Conservation (phyloP, 2,329 filamentous ascomycete genomes). For the Trichoderma sp. region DNA sequence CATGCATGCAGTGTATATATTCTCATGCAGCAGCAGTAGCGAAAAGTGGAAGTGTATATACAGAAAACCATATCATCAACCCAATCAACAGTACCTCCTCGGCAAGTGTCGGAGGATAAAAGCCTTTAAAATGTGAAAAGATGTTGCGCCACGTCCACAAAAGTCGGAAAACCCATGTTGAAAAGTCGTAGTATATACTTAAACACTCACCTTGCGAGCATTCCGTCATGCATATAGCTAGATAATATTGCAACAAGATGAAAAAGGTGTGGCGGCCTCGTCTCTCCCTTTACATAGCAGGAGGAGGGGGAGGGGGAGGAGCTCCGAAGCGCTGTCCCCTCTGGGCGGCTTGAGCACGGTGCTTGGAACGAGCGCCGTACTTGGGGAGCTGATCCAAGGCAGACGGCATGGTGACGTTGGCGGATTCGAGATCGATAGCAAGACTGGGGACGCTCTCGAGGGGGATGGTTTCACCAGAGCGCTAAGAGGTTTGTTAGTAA, state of each 20-base stretch:
- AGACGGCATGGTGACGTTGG: slow-evolving; percentile 37
- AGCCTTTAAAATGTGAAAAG: not conserved
- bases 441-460: slow-evolving; percentile 42
- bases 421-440: slow-evolving; percentile 43
- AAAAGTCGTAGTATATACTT: slow-evolving; percentile 19
- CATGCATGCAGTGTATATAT: not conserved
- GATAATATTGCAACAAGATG: slow-evolving; percentile 1
- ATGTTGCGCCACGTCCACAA: not conserved
- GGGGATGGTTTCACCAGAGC: slow-evolving; percentile 40
- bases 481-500: slow-evolving; percentile 32
- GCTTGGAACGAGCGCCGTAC: slow-evolving; percentile 31
- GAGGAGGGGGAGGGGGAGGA: not conserved
- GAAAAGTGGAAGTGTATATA: slow-evolving; percentile 3
- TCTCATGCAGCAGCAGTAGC: not conserved
- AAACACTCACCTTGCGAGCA: not conserved
- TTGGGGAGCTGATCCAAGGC: slow-evolving; percentile 38
- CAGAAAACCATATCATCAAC: slow-evolving; percentile 12
- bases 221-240: not conserved
- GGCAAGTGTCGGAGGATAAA: not conserved
- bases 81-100: slow-evolving; percentile 3
- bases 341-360: slow-evolving; percentile 16
- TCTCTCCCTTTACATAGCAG: not conserved
- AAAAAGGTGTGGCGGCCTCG: no score
- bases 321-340: not conserved
- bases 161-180: not conserved